Percentiles rank a stretch among this genome's conserved stretches.
phyloP scores from a whole-genome alignment of 2,329 filamentous ascomycete genomes.

The Alternaria burnsii region DNA sequence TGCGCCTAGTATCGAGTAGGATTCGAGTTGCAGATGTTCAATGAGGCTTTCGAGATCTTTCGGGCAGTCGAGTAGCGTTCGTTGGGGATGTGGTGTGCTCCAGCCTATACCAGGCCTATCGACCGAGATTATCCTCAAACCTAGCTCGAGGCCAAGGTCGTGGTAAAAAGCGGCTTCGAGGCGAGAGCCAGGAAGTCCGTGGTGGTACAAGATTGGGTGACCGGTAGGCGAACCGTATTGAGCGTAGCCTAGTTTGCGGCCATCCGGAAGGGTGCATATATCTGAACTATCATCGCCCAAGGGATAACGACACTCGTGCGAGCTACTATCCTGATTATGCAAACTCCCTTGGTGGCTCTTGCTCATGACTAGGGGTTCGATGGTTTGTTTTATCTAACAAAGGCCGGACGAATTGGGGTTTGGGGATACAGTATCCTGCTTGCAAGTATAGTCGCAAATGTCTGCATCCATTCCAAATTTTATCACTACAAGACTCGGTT shows the following conservation, averaged over 20 bases:
- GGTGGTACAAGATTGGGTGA: conserved; percentile 37
- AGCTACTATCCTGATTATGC: background rate
- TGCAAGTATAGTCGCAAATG: background rate
- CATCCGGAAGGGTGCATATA: conserved; percentile 45
- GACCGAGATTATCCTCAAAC: conserved; percentile 34
- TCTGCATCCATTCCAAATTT: fast-evolving
- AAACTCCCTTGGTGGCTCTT: background rate
- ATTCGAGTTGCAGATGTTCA: conserved; percentile 26
- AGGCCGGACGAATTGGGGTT: background rate
- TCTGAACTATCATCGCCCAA: conserved; percentile 38
- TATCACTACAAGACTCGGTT: background rate
- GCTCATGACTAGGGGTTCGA: background rate
- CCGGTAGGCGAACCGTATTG: conserved; percentile 41
- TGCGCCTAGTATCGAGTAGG: conserved; percentile 40
- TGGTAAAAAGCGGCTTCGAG: conserved; percentile 39
- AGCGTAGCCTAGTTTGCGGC: conserved; percentile 49
- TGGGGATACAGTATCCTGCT: no score
- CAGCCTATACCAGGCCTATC: conserved; percentile 43
- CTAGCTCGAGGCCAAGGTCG: conserved; percentile 29
- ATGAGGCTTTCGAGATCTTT: conserved; percentile 37
- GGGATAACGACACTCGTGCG: conserved; percentile 19
- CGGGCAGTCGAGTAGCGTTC: conserved; percentile 34
- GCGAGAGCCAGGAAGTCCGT: conserved; percentile 44
- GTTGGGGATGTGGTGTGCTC: conserved; percentile 31
- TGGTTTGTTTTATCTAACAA: background rate